Evolutionary conservation across 148 eudicot species (phyloP).

Genomic region (Fagopyrum tataricum): DNA sequence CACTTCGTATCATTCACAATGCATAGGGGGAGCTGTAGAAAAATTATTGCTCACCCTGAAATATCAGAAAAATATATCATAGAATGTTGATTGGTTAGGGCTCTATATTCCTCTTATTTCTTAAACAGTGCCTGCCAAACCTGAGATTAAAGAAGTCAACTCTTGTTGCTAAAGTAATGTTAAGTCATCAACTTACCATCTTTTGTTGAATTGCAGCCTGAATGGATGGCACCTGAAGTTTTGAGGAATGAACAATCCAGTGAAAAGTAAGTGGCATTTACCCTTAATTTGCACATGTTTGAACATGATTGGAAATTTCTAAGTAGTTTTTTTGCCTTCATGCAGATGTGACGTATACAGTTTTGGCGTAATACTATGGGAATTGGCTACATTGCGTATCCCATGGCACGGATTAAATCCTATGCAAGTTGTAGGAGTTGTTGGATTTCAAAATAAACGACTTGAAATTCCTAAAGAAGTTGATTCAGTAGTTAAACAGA

Average conservation of each 20-base stretch:
- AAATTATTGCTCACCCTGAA: not conserved
- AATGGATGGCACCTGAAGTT: conserved; percentile 99
- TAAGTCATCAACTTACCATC: conserved; percentile 12
- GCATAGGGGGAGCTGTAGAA: not conserved
- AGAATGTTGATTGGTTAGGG: not conserved
- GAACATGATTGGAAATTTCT: conserved; percentile 2
- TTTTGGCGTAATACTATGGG: conserved; percentile 97
- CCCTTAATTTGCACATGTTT: not conserved
- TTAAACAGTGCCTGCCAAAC: not conserved
- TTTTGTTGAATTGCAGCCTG: conserved; percentile 49
- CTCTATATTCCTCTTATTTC: not conserved
- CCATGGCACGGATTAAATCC: conserved; percentile 98
- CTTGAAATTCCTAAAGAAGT: conserved; percentile 66
- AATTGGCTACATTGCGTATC: conserved; percentile 68
- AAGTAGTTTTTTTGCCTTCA: conserved; percentile 9
- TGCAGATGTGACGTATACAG: conserved; percentile 93
- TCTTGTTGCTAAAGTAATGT: not conserved
- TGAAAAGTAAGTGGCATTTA: conserved; percentile 68
- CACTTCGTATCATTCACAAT: not conserved
- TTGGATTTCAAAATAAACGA: conserved; percentile 85
- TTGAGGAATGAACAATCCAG: conserved; percentile 83
- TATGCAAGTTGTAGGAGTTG: conserved; percentile 99
- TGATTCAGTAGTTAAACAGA: conserved; percentile 67
- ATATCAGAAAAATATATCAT: not conserved
- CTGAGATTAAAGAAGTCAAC: not conserved